Percentiles rank a stretch among this genome's conserved stretches.
Conservation (phyloP, 78 protist genomes). For the Pigoraptor vietnamica region DNA sequence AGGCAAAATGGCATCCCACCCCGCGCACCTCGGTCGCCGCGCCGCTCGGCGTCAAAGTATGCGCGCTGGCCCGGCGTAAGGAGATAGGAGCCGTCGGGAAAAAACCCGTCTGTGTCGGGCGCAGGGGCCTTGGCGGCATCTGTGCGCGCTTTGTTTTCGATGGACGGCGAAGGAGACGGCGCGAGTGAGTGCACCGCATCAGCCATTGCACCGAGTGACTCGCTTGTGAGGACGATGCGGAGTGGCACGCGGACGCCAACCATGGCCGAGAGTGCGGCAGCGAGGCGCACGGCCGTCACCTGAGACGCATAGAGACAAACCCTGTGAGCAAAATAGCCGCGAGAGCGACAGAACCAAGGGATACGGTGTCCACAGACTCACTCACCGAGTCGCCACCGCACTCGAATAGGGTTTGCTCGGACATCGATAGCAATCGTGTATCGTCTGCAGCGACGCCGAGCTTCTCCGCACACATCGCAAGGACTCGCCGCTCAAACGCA, state of each 20-base stretch:
- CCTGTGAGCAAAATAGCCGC: neutral
- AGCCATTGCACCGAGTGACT: neutral
- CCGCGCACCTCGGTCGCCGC: neutral
- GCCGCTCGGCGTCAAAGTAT: neutral
- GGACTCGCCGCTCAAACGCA: neutral
- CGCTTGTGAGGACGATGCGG: neutral
- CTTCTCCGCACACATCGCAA: neutral
- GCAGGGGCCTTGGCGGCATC: no score
- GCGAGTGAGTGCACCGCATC: neutral
- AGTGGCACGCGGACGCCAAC: neutral
- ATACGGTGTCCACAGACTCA: neutral
- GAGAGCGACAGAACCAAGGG: no score
- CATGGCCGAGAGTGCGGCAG: neutral
- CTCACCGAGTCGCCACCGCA: neutral
- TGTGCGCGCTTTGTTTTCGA: no score
- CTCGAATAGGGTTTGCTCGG: neutral
- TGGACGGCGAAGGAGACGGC: neutral
- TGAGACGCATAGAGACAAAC: neutral
- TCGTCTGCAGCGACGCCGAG: neutral
- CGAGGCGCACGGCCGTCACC: neutral
- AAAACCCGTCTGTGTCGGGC: no score
- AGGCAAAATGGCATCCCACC: neutral
- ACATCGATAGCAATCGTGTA: no score
- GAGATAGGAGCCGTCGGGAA: neutral
- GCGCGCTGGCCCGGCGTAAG: neutral